A percentile compares a stretch with the other conserved stretches of the same genome.
Conservation (phyloP, 2,329 filamentous ascomycete genomes). For the Fusarium chaquense region DNA sequence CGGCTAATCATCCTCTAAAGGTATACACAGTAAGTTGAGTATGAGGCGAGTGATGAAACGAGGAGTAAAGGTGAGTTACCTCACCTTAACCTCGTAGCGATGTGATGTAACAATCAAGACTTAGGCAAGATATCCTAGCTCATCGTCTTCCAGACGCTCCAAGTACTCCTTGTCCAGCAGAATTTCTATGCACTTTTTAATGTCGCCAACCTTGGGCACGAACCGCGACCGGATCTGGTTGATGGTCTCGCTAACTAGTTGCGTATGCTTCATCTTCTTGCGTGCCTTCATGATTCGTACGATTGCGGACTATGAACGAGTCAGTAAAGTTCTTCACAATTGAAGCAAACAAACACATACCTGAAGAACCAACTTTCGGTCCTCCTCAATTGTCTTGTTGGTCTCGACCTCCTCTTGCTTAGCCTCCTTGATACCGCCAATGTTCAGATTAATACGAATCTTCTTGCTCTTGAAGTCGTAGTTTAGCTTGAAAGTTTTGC, state of each 20-base stretch:
- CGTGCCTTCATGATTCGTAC: constrained; percentile 99
- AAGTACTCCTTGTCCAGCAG: constrained; percentile 99
- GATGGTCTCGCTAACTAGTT: constrained; percentile 95
- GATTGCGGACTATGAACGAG: constrained; percentile 81
- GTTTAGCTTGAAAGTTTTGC: constrained; percentile 86
- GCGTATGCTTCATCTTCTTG: constrained; percentile 98
- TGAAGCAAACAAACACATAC: constrained; percentile 64
- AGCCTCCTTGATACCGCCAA: constrained; percentile 92
- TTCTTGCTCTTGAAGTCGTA: constrained; percentile 99
- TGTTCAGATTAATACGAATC: constrained; percentile 95
- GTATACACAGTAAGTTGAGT: constrained; percentile 19
- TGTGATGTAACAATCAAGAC: not conserved
- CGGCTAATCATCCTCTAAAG: not conserved
- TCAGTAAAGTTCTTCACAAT: constrained; percentile 40
- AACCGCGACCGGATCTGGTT: constrained; percentile 94
- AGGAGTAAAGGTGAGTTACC: not conserved
- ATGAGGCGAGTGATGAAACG: constrained; percentile 1
- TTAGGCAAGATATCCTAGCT: constrained; percentile 93
- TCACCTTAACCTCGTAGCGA: not conserved
- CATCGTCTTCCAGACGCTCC: constrained; percentile 93
- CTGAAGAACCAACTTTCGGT: constrained; percentile 95
- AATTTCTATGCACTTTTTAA: constrained; percentile 99
- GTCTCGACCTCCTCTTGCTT: constrained; percentile 97
- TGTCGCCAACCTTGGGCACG: constrained; percentile 90
- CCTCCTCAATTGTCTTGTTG: constrained; percentile 99